phyloP scores from a whole-genome alignment of 2,329 filamentous ascomycete genomes.

The Thielaviopsis euricoi region DNA sequence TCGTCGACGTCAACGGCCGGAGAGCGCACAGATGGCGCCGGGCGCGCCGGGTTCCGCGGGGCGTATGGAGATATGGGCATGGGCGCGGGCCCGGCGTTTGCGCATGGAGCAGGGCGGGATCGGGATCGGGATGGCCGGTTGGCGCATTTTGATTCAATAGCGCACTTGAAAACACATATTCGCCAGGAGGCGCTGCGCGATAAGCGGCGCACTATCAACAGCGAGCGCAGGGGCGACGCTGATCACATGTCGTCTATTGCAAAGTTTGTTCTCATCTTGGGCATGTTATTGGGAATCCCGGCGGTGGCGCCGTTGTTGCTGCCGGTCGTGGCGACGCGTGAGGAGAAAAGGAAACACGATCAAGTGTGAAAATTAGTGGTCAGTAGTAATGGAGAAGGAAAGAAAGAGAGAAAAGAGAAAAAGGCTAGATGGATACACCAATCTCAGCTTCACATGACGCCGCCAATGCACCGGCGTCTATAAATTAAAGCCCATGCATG shows the following conservation, averaged over 20 bases:
- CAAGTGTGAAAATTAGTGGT: background rate
- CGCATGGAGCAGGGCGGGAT: no score
- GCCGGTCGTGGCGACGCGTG: background rate
- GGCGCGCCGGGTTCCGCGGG: no score
- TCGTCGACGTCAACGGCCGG: conserved; percentile 22
- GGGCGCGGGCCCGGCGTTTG: conserved; percentile 36
- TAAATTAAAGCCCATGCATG: background rate
- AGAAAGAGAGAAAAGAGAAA: no score
- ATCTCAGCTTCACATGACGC: no score
- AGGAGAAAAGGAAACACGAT: background rate
- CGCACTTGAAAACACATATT: conserved; percentile 59
- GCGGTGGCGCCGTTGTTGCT: conserved; percentile 3
- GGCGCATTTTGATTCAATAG: conserved; percentile 56
- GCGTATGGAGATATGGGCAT: no score
- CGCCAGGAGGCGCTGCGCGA: conserved; percentile 35
- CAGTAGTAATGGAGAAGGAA: no score
- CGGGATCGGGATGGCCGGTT: conserved; percentile 35
- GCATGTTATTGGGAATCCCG: conserved; percentile 6
- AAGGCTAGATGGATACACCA: no score
- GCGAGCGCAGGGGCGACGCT: background rate
- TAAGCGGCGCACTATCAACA: conserved; percentile 1
- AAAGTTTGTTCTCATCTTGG: conserved; percentile 2
- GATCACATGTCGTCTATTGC: background rate
- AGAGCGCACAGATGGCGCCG: no score
- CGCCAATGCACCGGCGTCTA: no score